Percentiles rank a stretch among this genome's conserved stretches.
phyloP scores from a whole-genome alignment of 345 rosid species.

The Lenwebbia sp. region DNA sequence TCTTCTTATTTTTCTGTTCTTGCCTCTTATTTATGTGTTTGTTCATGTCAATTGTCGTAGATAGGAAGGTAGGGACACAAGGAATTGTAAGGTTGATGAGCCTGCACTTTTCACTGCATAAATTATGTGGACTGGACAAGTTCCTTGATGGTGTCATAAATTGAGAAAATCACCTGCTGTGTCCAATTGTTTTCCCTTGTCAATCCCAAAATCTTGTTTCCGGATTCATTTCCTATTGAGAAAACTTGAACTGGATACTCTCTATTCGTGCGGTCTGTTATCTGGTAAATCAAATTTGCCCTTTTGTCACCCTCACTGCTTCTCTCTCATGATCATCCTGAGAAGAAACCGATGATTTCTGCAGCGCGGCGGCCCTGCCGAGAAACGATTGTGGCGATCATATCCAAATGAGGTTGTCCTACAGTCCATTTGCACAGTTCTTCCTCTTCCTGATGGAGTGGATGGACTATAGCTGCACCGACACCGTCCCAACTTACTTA shows the following conservation, averaged over 20 bases:
- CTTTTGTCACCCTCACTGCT: background rate
- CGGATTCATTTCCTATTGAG: background rate
- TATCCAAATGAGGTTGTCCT: conserved; percentile 55
- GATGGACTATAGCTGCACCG: conserved; percentile 64
- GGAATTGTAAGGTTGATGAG: background rate
- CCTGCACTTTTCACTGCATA: background rate
- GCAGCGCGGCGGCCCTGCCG: conserved; percentile 56
- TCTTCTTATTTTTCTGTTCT: background rate
- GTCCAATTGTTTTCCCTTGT: background rate
- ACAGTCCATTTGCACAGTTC: conserved; percentile 47
- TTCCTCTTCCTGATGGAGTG: conserved; percentile 50
- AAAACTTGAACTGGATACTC: background rate
- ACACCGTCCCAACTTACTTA: conserved; percentile 35
- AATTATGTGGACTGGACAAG: background rate
- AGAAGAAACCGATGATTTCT: background rate
- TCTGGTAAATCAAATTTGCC: background rate
- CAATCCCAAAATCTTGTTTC: background rate
- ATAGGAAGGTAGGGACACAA: background rate
- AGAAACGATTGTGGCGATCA: conserved; percentile 33
- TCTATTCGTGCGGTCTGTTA: background rate
- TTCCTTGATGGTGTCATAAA: background rate
- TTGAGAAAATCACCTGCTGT: background rate
- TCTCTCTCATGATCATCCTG: background rate
- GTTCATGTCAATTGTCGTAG: background rate
- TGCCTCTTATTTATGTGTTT: background rate